These are phyloP conservation scores for Mycena vitilis DNA, from an alignment of 768 basidiomycete genomes.

Conservation along the genomic window DNA sequence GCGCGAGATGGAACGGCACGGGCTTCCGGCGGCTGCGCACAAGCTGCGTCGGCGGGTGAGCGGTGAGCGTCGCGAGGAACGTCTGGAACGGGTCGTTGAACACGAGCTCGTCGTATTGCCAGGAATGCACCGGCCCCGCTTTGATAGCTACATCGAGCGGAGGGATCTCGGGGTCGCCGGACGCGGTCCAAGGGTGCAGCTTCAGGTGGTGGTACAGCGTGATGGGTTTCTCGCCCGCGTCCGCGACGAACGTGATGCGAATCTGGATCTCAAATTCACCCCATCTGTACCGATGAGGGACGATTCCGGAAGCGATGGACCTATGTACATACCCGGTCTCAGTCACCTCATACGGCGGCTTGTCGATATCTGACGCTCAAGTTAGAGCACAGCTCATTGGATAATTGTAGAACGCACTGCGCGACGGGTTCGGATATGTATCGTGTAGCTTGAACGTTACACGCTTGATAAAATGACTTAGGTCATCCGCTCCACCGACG, in stretches of 20 bases:
- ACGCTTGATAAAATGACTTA: conserved; percentile 92
- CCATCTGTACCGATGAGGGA: conserved; percentile 67
- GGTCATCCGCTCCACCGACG: conserved; percentile 91
- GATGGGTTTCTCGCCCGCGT: conserved; percentile 92
- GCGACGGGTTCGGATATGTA: conserved; percentile 89
- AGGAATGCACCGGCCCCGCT: conserved; percentile 87
- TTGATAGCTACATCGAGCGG: conserved; percentile 75
- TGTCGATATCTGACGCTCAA: conserved; percentile 78
- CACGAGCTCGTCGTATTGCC: conserved; percentile 99
- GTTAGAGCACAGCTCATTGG: not conserved
- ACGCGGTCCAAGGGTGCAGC: conserved; percentile 86
- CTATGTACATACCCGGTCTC: conserved; percentile 86
- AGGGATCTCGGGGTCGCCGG: conserved; percentile 74
- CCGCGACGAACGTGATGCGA: conserved; percentile 87
- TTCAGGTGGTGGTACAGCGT: conserved; percentile 94
- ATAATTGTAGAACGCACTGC: conserved; percentile 70
- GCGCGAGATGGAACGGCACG: conserved; percentile 78
- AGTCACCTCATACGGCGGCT: conserved; percentile 92
- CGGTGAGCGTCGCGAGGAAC: conserved; percentile 84
- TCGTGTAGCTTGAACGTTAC: conserved; percentile 99
- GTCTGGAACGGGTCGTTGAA: conserved; percentile 93
- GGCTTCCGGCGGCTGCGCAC: conserved; percentile 71
- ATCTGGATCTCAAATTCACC: conserved; percentile 98
- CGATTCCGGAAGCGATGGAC: too few relatives aligned
- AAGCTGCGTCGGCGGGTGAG: conserved; percentile 86